Percentiles rank a stretch among this genome's conserved stretches.
phyloP scores from a whole-genome alignment of 345 rosid species.

The Dipteronia dyeriana region DNA sequence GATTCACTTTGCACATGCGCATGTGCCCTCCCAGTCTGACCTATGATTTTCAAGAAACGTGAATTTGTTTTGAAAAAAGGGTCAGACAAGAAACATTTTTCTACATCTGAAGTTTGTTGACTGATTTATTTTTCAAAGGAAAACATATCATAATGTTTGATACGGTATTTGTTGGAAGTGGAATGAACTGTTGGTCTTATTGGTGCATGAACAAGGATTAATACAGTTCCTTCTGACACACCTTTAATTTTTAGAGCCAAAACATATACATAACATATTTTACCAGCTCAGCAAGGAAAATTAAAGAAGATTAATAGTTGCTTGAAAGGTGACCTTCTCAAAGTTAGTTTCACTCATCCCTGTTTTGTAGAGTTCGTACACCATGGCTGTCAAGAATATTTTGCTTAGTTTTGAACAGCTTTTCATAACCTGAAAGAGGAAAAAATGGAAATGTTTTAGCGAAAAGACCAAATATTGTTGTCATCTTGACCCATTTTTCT shows the following conservation, averaged over 20 bases:
- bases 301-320: neutral
- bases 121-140: neutral
- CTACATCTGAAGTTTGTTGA: neutral
- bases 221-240: neutral
- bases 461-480: neutral
- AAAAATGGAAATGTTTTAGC: neutral
- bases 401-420: slow-evolving; percentile 66
- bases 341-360: slow-evolving; percentile 90
- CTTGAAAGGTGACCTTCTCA: slow-evolving; percentile 59
- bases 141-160: neutral
- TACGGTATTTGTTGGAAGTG: neutral
- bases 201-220: too few species aligned
- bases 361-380: slow-evolving; percentile 88
- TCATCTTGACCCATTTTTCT: neutral
- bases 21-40: neutral
- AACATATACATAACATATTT: neutral
- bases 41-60: neutral
- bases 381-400: slow-evolving; percentile 93
- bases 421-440: slow-evolving; percentile 66
- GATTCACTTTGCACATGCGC: neutral
- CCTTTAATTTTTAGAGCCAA: neutral
- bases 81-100: neutral
- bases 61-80: neutral
- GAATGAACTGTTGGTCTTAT: neutral
- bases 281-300: slow-evolving; percentile 7